Conservation (phyloP, 2,329 filamentous ascomycete species). For the Scorias spongiosa region DNA sequence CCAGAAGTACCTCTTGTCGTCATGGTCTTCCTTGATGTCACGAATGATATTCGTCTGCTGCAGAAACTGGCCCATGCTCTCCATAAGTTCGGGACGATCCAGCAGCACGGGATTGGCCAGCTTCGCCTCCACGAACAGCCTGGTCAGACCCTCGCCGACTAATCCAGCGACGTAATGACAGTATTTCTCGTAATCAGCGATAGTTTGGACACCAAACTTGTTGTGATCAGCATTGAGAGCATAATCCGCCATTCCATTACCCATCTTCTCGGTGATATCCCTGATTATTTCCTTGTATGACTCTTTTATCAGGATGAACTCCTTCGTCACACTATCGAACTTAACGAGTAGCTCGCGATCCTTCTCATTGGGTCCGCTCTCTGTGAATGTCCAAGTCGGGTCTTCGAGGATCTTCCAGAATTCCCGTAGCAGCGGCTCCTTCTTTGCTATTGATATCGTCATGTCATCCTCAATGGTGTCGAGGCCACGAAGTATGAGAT, state of each 20-base stretch:
- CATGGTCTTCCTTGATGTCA: slow-evolving; percentile 78
- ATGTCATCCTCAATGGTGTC: slow-evolving; percentile 99
- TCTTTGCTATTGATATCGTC: slow-evolving; percentile 65
- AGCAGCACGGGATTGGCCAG: slow-evolving; percentile 76
- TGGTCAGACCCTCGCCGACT: slow-evolving; percentile 87
- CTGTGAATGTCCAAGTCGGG: slow-evolving; percentile 82
- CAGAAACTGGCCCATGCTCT: slow-evolving; percentile 93
- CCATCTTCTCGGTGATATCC: slow-evolving; percentile 90
- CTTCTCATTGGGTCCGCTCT: slow-evolving; percentile 82
- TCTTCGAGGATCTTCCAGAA: slow-evolving; percentile 67
- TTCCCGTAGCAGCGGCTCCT: slow-evolving; percentile 70
- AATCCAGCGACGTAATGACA: slow-evolving; percentile 97
- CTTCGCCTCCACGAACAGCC: slow-evolving; percentile 72
- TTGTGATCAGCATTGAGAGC: slow-evolving; percentile 61
- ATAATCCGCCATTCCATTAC: slow-evolving; percentile 97
- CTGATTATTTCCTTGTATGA: slow-evolving; percentile 75
- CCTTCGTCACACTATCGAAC: slow-evolving; percentile 72
- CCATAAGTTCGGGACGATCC: slow-evolving; percentile 63
- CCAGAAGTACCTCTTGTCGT: slow-evolving; percentile 83
- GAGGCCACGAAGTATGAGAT: slow-evolving; percentile 76
- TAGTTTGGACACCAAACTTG: slow-evolving; percentile 61
- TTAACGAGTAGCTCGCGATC: slow-evolving; percentile 83
- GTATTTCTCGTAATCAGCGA: slow-evolving; percentile 88
- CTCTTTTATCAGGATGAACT: slow-evolving; percentile 78
- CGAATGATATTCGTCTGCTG: slow-evolving; percentile 99